Base-by-base conservation (phyloP, 768 basidiomycete species). In the Kondoa subrosea region DNA sequence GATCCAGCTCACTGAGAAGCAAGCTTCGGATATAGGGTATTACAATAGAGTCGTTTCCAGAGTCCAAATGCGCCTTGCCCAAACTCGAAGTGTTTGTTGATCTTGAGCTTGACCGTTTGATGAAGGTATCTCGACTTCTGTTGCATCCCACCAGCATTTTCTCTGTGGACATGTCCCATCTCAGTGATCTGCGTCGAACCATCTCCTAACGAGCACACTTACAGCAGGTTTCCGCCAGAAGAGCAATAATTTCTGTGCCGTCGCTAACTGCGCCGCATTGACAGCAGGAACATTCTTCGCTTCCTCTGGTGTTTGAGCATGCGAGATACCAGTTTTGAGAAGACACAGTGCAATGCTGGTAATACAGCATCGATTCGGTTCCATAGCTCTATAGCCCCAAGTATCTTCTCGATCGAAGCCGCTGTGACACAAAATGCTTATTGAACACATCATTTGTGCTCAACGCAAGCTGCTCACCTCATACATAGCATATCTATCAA, bases 211-310 rank as follows among this genome's bases (percentile, higher is more conserved):
- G n/a, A n/a, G 12, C n/a, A 66, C 21, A 84, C 91, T 72, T 78
- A 95, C 93, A n/a, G 95, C 95, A 57, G 95, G 95, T 77, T 99
- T 99, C 76, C 95, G 82, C 95, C 95, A 99, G 81, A 99, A 99
- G 56, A 99, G 76, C 50, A 99, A 79, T 57, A 99, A 80, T 79
- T 99, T 99, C 77, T 97, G 93, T 12, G 95, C 91, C 4, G 93
- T 97, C 26, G 87, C 85, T 89, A 97, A 95, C 79, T 99, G 95
- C 66, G 81, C 79, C 71, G 87, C 82, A 63, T 86, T 86, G 34
- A 91, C 89, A 15, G 83, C 83, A 67, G 81, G 69, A 25, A 26
- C 32, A 1, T 4, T 32, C 2, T 63, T 66, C 16, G 34, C 57
- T 0, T 67, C 59, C 15, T 70, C 65, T 21, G 25, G 27, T 33